Evolutionary conservation across 805 yeast species (phyloP), one percentile per base, ranked within the genome.

Genomic region (Candida dajiaensis): DNA sequence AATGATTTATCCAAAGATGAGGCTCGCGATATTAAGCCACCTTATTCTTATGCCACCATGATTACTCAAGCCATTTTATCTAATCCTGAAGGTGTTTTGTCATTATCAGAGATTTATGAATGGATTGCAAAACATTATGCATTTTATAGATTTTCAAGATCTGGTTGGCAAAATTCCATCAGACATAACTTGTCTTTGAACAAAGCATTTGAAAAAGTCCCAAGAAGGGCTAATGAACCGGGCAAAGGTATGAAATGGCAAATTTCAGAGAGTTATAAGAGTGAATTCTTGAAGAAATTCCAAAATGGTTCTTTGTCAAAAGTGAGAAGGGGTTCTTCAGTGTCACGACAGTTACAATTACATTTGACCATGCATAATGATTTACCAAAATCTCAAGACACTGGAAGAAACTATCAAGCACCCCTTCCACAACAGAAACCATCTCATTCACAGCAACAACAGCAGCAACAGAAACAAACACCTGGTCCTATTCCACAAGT

Each of bases 211-310:
- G 98, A 92, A 60, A 94, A 94, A 68, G 97, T 92, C 20, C 97
- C 98, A 37, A 77, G 99, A 59, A 79, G 86, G 62, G 90, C 96
- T 26, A 85, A 89, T 64, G 98, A 94, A 68, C 97, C 98, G 0
- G 99, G 99, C 16, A 94, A 94, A 66, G 98, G 99, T 53, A 92
- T 94, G 95, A 94, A 94, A 68, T 94, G 99, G 99, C 95, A 89
- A 68, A 90, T 94, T 49, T 81, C 89, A 52, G 94, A 88, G 37
- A 70, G 81, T 41, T 92, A 85, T 64, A 83, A 85, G 58, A 82
- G 81, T 40, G 99, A 94, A 53, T 90, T 90, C 58, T 67, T 90
- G 62, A 78, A 76, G 55, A 87, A 89, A 69, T 81, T 90, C 68
- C 79, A 78, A 49, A 81, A 77, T 50, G 96, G 96, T 15, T 77